Evolutionary conservation across 257 asterid species (phyloP), one percentile per base, ranked within the genome.

Genomic region (Pogostemon cablin): DNA sequence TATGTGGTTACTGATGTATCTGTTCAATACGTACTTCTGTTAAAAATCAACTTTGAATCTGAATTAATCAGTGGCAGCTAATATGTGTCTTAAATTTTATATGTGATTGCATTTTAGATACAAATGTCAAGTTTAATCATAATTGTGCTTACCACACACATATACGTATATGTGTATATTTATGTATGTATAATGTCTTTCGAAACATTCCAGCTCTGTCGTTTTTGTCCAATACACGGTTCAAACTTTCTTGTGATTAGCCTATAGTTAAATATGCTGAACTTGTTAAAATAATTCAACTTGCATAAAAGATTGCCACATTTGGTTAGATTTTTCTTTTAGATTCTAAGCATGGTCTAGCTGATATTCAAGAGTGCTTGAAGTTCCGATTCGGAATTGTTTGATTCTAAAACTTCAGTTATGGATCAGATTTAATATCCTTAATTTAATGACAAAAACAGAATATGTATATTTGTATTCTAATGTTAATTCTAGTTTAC

Each of bases 1-100:
- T 65, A 12, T 11, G 8, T 48, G 46, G 60, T 65, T 58, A 17
- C 3, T 12, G 37, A 62, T 62, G 67, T 41, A 62, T 20, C 67
- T 44, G 25, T 34, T 48, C 11, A 8, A 65, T 7, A 35, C 10
- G 20, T 34, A 34, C 58, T 65, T 46, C 56, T 46, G 2, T 71
- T 61, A 60, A 59, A 5, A 12, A 11, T n/a, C 63, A 40, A 40
- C 32, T 59, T 62, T 37, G 38, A 8, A 15, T 34, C 25, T 56
- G 6, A 52, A 41, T 38, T 11, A 12, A 11, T 3, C 20, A 34
- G 3, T 48, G 35, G 48, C 3, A 11, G 71, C 35, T 11, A 11
- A 34, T 35, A 0, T 58, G 10, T 35, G 7, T 9, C 34, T 35
- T 11, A 0, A 39, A 8, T 35, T 58, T 35, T 10, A 9, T 48